A percentile compares a stretch with the other conserved stretches of the same genome.
phyloP scores from a whole-genome alignment of 2,329 filamentous ascomycete genomes.

The Colletotrichum liriopes region DNA sequence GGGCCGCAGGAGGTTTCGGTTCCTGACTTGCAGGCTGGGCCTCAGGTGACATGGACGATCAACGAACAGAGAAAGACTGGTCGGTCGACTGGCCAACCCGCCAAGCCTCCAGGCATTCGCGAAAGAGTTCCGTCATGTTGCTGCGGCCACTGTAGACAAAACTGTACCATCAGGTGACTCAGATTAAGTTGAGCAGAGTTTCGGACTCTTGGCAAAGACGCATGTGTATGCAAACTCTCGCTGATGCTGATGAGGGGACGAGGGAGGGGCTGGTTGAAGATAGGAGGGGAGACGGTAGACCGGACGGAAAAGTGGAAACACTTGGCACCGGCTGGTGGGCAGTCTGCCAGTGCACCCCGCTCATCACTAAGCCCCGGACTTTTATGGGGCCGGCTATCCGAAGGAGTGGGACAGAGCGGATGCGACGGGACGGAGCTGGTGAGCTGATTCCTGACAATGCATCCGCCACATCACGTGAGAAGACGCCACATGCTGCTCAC shows the following conservation, averaged over 20 bases:
- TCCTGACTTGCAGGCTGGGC: not conserved
- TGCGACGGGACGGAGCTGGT: not conserved
- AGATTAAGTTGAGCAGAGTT: conserved; percentile 30
- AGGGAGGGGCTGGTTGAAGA: not conserved
- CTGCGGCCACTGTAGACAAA: conserved; percentile 10
- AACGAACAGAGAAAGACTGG: not conserved
- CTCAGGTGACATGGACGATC: not conserved
- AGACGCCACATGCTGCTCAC: conserved; percentile 17
- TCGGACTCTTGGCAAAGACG: conserved; percentile 16
- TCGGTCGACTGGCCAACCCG: not conserved
- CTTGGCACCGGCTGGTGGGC: not conserved
- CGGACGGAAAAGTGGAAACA: not conserved
- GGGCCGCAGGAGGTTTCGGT: not conserved
- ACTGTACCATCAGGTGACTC: conserved; percentile 31
- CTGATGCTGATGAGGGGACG: not conserved
- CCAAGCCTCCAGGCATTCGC: not conserved
- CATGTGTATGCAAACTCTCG: conserved; percentile 21
- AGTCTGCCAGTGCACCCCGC: not conserved
- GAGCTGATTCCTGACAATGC: too few species aligned
- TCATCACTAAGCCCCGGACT: not conserved
- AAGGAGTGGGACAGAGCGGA: not conserved
- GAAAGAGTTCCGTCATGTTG: not conserved
- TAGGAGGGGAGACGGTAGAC: not conserved
- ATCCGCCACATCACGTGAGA: conserved; percentile 33
- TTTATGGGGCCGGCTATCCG: conserved; percentile 15